phyloP scores from a whole-genome alignment of 2,329 filamentous ascomycete species.

The Elsinoe perseae region DNA sequence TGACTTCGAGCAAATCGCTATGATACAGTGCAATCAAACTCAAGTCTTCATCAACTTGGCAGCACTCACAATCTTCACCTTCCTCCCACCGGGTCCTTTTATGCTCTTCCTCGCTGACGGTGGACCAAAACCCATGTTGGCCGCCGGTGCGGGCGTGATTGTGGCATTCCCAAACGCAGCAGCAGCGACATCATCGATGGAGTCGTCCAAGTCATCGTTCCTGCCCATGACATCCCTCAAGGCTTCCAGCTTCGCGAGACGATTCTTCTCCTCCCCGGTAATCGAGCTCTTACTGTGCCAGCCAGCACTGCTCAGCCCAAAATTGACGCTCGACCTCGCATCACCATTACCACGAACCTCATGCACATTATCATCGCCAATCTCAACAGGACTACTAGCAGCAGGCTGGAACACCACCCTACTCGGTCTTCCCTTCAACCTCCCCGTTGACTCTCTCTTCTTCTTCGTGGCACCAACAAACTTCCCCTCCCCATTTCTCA shows the following conservation, averaged over 20 bases:
- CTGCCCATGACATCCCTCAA: slow-evolving; percentile 25
- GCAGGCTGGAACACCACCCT: not conserved
- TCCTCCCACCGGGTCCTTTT: not conserved
- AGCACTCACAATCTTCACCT: slow-evolving; percentile 12
- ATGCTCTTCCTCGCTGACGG: slow-evolving; percentile 11
- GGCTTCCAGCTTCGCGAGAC: slow-evolving; percentile 30
- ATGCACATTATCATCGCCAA: not conserved
- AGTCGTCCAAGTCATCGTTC: slow-evolving; percentile 1
- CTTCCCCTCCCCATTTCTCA: slow-evolving; percentile 19
- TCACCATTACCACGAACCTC: not conserved
- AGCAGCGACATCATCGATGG: not conserved
- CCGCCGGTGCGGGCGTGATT: not conserved
- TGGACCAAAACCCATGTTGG: slow-evolving; percentile 2
- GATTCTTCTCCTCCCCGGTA: slow-evolving; percentile 27
- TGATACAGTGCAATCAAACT: not conserved
- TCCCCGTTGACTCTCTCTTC: not conserved
- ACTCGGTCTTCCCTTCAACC: not conserved
- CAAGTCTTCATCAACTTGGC: not conserved
- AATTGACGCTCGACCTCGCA: not conserved
- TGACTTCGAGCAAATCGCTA: not conserved
- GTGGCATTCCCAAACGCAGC: not conserved
- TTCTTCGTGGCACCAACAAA: not conserved
- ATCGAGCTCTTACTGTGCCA: not conserved
- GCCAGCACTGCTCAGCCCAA: not conserved
- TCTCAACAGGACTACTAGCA: not conserved